Percentiles rank a stretch among this genome's conserved stretches.
Evolutionary conservation across 176 grass and related monocot genomes (phyloP).

Genomic region (Melocanna baccifera): DNA sequence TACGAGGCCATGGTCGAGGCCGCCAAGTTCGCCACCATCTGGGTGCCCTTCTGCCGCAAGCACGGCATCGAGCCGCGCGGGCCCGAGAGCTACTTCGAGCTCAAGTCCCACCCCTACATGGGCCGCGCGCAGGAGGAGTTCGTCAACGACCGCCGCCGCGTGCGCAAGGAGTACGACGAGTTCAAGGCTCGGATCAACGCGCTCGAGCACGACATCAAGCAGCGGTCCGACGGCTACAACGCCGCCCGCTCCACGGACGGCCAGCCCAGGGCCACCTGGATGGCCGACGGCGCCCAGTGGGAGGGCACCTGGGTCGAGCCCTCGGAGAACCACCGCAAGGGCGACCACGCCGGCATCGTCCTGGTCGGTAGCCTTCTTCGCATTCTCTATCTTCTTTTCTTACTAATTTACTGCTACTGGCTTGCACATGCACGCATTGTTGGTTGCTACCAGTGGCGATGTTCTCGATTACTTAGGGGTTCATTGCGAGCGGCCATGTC

Average conservation of each 20-base stretch:
- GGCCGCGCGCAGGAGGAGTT: slow-evolving; percentile 71
- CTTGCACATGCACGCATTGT: not conserved
- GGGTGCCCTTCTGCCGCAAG: slow-evolving; percentile 94
- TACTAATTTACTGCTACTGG: not conserved
- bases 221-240: slow-evolving; percentile 59
- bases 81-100: slow-evolving; percentile 81
- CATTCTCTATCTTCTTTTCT: not conserved
- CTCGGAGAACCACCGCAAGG: slow-evolving; percentile 65
- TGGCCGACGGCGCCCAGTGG: slow-evolving; percentile 74
- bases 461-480: not conserved
- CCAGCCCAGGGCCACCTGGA: slow-evolving; percentile 58
- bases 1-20: slow-evolving; percentile 86
- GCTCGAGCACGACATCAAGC: slow-evolving; percentile 58
- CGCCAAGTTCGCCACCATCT: slow-evolving; percentile 68
- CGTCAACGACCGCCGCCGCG: slow-evolving; percentile 76
- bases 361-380: slow-evolving; percentile 30
- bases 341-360: slow-evolving; percentile 90
- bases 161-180: slow-evolving; percentile 82
- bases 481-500: not conserved
- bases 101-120: slow-evolving; percentile 82
- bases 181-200: slow-evolving; percentile 75
- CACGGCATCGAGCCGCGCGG: slow-evolving; percentile 76
- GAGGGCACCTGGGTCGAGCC: slow-evolving; percentile 74
- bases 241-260: slow-evolving; percentile 35
- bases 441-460: not conserved